These are phyloP conservation scores for Boletus tylopilopsis DNA, from an alignment of 768 basidiomycete species.

Conservation along the genomic window DNA sequence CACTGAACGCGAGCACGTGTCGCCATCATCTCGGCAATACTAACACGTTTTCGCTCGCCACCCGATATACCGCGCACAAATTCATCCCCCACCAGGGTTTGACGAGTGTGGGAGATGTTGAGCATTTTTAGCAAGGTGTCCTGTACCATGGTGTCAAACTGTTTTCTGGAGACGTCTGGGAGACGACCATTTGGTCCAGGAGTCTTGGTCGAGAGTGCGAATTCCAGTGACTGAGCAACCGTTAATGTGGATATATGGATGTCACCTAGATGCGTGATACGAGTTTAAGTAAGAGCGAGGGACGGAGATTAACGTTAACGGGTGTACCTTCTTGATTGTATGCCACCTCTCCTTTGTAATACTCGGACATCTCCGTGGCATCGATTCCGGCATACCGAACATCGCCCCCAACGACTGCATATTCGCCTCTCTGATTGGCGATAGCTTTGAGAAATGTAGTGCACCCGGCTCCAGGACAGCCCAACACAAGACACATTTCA, in stretches of 20 bases:
- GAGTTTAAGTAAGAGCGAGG: too few relatives aligned
- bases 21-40: conserved; percentile 85
- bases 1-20: conserved; percentile 76
- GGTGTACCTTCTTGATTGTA: conserved; percentile 82
- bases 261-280: conserved; percentile 50
- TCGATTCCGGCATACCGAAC: conserved; percentile 82
- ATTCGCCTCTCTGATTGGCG: conserved; percentile 70
- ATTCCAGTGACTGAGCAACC: conserved; percentile 71
- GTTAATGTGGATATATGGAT: conserved; percentile 80
- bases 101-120: conserved; percentile 74
- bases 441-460: conserved; percentile 83
- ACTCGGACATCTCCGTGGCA: conserved; percentile 69
- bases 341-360: conserved; percentile 75
- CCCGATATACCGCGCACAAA: conserved; percentile 81
- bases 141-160: conserved; percentile 54
- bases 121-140: conserved; percentile 72
- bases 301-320: not conserved
- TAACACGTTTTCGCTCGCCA: conserved; percentile 76
- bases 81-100: conserved; percentile 83
- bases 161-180: conserved; percentile 58
- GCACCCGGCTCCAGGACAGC: conserved; percentile 83
- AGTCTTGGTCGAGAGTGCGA: conserved; percentile 69
- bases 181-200: conserved; percentile 72
- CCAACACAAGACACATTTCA: conserved; percentile 85
- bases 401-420: conserved; percentile 58